Evolutionary conservation across 2,329 filamentous ascomycete species (phyloP), one percentile per base, ranked within the genome.

Genomic region (Colletotrichum tropicale): DNA sequence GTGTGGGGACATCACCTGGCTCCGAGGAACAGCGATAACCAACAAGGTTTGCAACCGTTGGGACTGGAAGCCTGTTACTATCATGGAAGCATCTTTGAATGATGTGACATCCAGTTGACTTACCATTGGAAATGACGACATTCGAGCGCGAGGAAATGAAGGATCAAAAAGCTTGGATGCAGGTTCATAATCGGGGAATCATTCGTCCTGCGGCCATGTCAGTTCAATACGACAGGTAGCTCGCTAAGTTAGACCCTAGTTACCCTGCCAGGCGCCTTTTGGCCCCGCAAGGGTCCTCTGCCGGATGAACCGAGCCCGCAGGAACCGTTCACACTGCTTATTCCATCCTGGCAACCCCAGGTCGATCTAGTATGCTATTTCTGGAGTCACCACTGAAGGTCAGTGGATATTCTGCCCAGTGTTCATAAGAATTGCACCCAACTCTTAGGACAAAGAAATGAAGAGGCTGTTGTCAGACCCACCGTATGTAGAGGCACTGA

Each of bases 101-200:
- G 13, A 36, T 36, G 34, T 15, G 34, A 36, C 34, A 8, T 36
- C 6, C 13, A 36, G 6, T 36, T 1, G 13, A 36, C 34, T 36
- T 16, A 16, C 1, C 6, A 36, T 36, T 36, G 36, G 8, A 38
- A n/a, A 48, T 48, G 38, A 48, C 9, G 38, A 7, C 3, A 48
- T 0, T 48, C 0, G 18, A n/a, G 9, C 5, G 9, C 3, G 18
- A 0, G 0, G 38, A 52, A 52, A 21, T 52, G 10, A 21, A 52
- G 43, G 10, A 52, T 52, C n/a, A 21, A 13, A 0, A 52, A 13
- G 43, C 6, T 2, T 21, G 6, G 43, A 21, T 52, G 1, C 10
- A 52, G n/a, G n/a, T 52, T 13, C 0, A 52, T 4, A 7, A 13
- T 8, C n/a, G 43, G 43, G 43, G n/a, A 52, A 52, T 52, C 21